These are phyloP conservation scores for Huntiella abstrusa DNA, from an alignment of 2,329 filamentous ascomycete species.

Conservation along the genomic window DNA sequence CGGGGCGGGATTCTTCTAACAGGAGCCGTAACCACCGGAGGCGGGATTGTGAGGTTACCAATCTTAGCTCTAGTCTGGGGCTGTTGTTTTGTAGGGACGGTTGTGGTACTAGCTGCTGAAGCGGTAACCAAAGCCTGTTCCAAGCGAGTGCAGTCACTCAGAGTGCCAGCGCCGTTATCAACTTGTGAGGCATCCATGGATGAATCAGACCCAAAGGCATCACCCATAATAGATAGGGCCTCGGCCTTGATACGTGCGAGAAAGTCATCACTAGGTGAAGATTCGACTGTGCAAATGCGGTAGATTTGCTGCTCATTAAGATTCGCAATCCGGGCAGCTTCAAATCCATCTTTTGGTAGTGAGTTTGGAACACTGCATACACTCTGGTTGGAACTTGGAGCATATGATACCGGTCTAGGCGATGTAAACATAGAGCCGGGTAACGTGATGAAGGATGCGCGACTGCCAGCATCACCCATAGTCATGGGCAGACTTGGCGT, in stretches of 20 bases:
- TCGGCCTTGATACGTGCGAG: conserved; percentile 8
- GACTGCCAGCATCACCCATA: conserved; percentile 8
- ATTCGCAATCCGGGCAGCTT: neutral
- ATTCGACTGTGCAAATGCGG: conserved; percentile 2
- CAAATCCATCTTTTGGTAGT: neutral
- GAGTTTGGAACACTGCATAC: neutral
- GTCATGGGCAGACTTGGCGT: conserved; percentile 9
- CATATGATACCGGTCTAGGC: neutral
- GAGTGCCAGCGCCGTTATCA: neutral
- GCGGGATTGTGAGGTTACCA: neutral
- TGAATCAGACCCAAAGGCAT: neutral
- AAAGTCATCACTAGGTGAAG: conserved; percentile 6
- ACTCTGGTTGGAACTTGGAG: neutral
- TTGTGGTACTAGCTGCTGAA: neutral
- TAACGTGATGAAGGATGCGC: conserved; percentile 10
- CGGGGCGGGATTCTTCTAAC: conserved; percentile 1
- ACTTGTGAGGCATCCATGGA: neutral
- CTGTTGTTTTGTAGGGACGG: neutral
- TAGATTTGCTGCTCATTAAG: conserved; percentile 6
- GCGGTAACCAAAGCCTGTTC: neutral
- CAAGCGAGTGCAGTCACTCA: neutral
- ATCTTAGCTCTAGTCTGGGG: neutral
- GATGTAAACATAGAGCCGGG: conserved; percentile 6
- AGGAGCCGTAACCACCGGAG: neutral
- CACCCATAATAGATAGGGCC: conserved; percentile 4